A percentile compares a stretch with the other conserved stretches of the same genome.
Conservation (phyloP, 768 basidiomycete species). For the Tulasnella sp. region DNA sequence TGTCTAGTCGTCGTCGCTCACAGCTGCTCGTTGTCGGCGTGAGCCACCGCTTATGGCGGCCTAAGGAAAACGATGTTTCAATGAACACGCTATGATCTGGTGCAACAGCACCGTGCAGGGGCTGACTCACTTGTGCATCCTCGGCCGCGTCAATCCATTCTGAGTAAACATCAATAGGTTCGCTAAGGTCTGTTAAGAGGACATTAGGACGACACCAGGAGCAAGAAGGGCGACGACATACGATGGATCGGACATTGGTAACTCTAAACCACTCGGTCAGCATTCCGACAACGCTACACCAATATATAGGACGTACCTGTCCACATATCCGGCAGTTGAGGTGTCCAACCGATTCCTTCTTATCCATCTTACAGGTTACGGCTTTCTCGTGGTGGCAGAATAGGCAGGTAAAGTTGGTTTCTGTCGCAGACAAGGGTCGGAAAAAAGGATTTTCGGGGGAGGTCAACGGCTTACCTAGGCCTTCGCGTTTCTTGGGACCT, state of each 20-base stretch:
- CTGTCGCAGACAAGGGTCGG: constrained; percentile 30
- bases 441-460: not conserved
- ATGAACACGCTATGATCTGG: not conserved
- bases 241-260: constrained; percentile 15
- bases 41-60: not conserved
- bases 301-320: constrained; percentile 31
- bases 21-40: not conserved
- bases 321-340: constrained; percentile 76
- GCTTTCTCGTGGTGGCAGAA: constrained; percentile 88
- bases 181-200: constrained; percentile 57
- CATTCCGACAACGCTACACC: constrained; percentile 27
- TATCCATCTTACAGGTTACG: constrained; percentile 70
- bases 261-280: not conserved
- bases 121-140: constrained; percentile 5
- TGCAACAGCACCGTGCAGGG: not conserved
- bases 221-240: constrained; percentile 1
- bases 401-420: constrained; percentile 72
- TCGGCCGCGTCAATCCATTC: constrained; percentile 51
- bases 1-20: constrained; percentile 7
- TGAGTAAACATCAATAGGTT: constrained; percentile 80
- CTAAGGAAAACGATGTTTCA: not conserved
- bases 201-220: too few species aligned
- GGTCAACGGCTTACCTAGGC: constrained; percentile 44
- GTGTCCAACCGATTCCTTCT: constrained; percentile 73
- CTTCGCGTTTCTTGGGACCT: constrained; percentile 50